Conservation (phyloP, 768 basidiomycete genomes). For the Kwoniella botswanensis region DNA sequence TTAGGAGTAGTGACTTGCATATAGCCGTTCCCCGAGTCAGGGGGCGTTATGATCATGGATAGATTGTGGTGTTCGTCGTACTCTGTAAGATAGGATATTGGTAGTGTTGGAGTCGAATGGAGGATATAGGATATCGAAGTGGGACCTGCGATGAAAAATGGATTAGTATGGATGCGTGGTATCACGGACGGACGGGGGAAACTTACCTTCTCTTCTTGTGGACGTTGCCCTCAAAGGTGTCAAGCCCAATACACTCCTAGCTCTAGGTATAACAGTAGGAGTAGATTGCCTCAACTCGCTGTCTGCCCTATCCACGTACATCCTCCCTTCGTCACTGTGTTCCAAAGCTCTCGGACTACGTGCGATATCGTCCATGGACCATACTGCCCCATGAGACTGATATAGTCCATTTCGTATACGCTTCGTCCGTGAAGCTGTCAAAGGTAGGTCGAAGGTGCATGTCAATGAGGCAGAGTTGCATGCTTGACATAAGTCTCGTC, state of each 20-base stretch:
- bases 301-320: neutral
- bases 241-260: conserved; percentile 8
- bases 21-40: conserved; percentile 27
- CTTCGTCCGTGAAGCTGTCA: conserved; percentile 30
- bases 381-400: conserved; percentile 9
- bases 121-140: conserved; percentile 34
- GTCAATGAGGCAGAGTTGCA: conserved; percentile 18
- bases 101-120: conserved; percentile 34
- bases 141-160: conserved; percentile 17
- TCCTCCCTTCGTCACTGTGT: neutral
- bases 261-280: neutral
- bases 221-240: conserved; percentile 10
- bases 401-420: conserved; percentile 22
- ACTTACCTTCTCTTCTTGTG: conserved; percentile 21
- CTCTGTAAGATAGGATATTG: conserved; percentile 19
- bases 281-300: conserved; percentile 9
- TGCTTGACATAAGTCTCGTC: conserved; percentile 17
- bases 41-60: conserved; percentile 17
- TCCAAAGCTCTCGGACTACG: neutral
- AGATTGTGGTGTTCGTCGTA: conserved; percentile 21
- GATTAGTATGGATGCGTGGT: neutral
- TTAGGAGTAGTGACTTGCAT: conserved; percentile 16
- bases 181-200: neutral
- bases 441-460: conserved; percentile 30
- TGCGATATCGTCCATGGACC: neutral